These are phyloP conservation scores for Heliosperma pusillum DNA, from an alignment of 148 eudicot genomes.

Conservation along the genomic window DNA sequence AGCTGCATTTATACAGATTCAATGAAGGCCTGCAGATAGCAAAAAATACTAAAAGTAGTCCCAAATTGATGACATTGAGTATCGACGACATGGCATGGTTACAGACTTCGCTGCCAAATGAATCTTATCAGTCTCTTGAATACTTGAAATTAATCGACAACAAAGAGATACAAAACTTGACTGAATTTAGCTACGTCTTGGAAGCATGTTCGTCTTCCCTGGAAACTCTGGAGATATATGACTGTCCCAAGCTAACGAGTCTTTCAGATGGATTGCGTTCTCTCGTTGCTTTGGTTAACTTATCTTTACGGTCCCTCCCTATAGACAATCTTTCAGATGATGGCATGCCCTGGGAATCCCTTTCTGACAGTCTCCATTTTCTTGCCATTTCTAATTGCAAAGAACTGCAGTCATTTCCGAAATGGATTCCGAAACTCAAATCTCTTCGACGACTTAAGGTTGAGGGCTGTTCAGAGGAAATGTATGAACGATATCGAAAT, in stretches of 20 bases:
- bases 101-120: not conserved
- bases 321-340: not conserved
- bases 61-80: not conserved
- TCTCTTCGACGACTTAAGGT: not conserved
- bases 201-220: not conserved
- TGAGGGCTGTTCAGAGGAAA: not conserved
- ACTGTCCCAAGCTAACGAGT: not conserved
- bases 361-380: not conserved
- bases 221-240: not conserved
- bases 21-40: not conserved
- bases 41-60: not conserved
- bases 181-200: not conserved
- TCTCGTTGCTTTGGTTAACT: not conserved
- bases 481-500: conserved; percentile 1
- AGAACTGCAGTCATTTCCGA: conserved; percentile 6
- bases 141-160: not conserved
- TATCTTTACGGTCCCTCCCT: not conserved
- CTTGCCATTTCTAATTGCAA: not conserved
- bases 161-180: not conserved
- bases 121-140: not conserved
- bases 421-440: conserved; percentile 16
- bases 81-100: not conserved
- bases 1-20: not conserved
- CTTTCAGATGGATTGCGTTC: not conserved
- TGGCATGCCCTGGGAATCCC: conserved; percentile 7